These are phyloP conservation scores for Coprinopsis cinerea DNA, from an alignment of 768 basidiomycete genomes.

Conservation along the genomic window DNA sequence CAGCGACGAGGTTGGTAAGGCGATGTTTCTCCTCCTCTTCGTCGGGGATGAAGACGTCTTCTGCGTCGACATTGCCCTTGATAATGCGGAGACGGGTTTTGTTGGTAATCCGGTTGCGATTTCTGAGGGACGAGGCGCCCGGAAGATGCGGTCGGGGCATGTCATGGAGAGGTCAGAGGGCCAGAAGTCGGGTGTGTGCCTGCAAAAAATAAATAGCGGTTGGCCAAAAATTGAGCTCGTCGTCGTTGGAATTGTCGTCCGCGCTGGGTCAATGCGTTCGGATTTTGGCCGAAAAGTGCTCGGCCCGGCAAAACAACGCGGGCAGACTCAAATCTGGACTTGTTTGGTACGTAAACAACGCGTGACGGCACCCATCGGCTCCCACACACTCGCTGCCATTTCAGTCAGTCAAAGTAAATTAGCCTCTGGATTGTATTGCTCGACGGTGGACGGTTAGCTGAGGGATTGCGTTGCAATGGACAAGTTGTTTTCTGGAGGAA, in stretches of 20 bases:
- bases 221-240: slow-evolving; percentile 31
- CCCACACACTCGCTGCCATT: neutral
- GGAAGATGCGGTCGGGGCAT: slow-evolving; percentile 81
- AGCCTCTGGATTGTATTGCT: too few species aligned
- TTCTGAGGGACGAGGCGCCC: slow-evolving; percentile 74
- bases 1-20: slow-evolving; percentile 69
- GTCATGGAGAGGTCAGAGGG: slow-evolving; percentile 59
- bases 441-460: neutral
- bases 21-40: slow-evolving; percentile 82
- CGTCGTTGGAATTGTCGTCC: slow-evolving; percentile 46
- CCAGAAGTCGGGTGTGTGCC: slow-evolving; percentile 24
- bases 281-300: slow-evolving; percentile 61
- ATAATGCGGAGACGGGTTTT: slow-evolving; percentile 85
- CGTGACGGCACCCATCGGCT: slow-evolving; percentile 4
- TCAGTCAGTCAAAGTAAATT: too few species aligned
- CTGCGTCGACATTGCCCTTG: slow-evolving; percentile 76
- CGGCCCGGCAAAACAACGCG: slow-evolving; percentile 46
- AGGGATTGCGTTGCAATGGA: neutral
- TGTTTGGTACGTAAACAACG: slow-evolving; percentile 36
- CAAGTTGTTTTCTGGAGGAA: neutral
- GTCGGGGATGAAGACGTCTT: slow-evolving; percentile 74
- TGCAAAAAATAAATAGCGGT: slow-evolving; percentile 33
- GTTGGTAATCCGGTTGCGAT: slow-evolving; percentile 88
- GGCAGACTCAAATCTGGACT: slow-evolving; percentile 27
- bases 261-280: slow-evolving; percentile 49